Percentiles rank a stretch among this genome's conserved stretches.
phyloP scores from a whole-genome alignment of 495 filamentous ascomycete genomes.

The Penicillium taxi region DNA sequence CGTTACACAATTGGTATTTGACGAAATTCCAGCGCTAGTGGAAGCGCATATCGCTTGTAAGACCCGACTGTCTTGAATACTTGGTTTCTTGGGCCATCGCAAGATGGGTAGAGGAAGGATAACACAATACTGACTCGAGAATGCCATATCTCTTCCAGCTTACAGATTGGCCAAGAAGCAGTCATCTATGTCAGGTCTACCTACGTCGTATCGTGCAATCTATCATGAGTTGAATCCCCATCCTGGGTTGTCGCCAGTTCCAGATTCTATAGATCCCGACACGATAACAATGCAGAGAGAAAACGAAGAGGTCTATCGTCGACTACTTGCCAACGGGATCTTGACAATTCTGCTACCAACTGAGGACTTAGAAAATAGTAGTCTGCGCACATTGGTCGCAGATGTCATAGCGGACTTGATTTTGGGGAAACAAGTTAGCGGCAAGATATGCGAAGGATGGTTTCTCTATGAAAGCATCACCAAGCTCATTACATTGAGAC shows the following conservation, averaged over 20 bases:
- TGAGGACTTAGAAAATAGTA: conserved; percentile 83
- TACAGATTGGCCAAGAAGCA: conserved; percentile 49
- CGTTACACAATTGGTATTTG: conserved; percentile 71
- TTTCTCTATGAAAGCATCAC: conserved; percentile 75
- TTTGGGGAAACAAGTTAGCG: conserved; percentile 66
- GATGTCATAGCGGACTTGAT: conserved; percentile 84
- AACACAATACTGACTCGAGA: conserved; percentile 8
- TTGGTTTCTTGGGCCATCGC: background rate
- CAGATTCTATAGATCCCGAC: conserved; percentile 43
- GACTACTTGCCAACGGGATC: conserved; percentile 67
- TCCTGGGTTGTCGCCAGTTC: conserved; percentile 70
- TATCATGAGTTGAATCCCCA: conserved; percentile 81
- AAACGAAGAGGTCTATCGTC: conserved; percentile 74
- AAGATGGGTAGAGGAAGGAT: background rate
- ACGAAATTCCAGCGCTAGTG: conserved; percentile 79
- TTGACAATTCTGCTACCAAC: conserved; percentile 80
- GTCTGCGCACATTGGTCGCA: conserved; percentile 68
- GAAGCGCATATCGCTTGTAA: conserved; percentile 74
- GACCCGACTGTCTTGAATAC: conserved; percentile 22
- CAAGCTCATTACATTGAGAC: conserved; percentile 45
- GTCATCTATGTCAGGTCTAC: conserved; percentile 35
- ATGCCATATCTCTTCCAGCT: conserved; percentile 21
- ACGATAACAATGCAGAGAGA: conserved; percentile 53
- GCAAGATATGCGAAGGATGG: conserved; percentile 74
- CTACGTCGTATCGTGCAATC: conserved; percentile 46